phyloP scores from a whole-genome alignment of 164 flowering plant genomes.

The Pachysandra terminalis region DNA sequence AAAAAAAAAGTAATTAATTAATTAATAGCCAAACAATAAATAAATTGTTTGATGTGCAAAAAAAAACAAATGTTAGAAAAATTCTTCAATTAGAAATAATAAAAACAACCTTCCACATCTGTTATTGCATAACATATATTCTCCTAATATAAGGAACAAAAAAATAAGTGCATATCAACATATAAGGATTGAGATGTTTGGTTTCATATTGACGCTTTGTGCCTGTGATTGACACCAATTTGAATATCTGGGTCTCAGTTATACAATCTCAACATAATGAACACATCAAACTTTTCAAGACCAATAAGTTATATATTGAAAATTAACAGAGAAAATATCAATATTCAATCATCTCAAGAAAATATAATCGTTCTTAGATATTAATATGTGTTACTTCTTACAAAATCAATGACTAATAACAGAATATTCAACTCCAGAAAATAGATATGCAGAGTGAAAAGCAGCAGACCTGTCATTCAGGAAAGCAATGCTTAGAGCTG shows the following conservation, averaged over 20 bases:
- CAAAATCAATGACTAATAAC: not conserved
- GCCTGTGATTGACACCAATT: not conserved
- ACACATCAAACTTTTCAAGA: not conserved
- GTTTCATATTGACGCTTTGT: not conserved
- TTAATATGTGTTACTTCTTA: not conserved
- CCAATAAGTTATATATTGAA: not conserved
- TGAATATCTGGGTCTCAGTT: not conserved
- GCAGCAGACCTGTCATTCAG: slow-evolving; percentile 80
- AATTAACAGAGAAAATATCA: not conserved
- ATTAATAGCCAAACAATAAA: too few relatives aligned
- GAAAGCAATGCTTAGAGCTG: slow-evolving; percentile 75
- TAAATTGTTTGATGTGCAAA: too few relatives aligned
- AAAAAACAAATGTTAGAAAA: too few relatives aligned
- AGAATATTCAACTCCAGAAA: not conserved
- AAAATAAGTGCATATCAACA: too few relatives aligned
- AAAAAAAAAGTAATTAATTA: too few relatives aligned
- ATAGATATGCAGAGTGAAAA: not conserved
- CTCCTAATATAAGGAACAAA: too few relatives aligned
- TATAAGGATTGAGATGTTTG: too few relatives aligned
- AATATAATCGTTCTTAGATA: not conserved
- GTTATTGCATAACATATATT: too few relatives aligned
- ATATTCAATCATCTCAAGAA: too few relatives aligned
- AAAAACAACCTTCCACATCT: too few relatives aligned
- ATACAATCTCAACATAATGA: not conserved
- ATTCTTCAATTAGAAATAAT: too few relatives aligned